These are phyloP conservation scores for Sicyos baderoa DNA, from an alignment of 306 rosid species.

Conservation along the genomic window DNA sequence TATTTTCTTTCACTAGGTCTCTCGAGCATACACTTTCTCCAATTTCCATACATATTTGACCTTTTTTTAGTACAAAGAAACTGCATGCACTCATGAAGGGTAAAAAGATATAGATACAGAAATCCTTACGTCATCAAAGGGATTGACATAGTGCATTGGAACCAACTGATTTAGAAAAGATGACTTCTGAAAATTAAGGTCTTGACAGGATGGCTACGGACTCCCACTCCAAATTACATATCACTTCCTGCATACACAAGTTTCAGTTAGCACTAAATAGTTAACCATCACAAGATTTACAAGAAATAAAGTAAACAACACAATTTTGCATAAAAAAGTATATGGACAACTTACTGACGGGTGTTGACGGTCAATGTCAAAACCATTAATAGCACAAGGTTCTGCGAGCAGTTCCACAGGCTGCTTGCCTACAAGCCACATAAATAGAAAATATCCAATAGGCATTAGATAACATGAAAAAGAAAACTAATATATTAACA, in stretches of 20 bases:
- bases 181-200: constrained; percentile 24
- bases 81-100: not conserved
- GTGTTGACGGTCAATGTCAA: constrained; percentile 71
- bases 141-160: not conserved
- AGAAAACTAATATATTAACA: not conserved
- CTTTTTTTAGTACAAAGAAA: not conserved
- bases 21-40: not conserved
- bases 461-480: not conserved
- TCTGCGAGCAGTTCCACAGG: constrained; percentile 72
- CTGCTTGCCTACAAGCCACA: constrained; percentile 50
- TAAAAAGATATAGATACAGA: not conserved
- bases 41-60: not conserved
- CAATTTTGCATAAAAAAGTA: not conserved
- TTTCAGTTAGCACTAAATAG: not conserved
- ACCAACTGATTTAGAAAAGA: not conserved
- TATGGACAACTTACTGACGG: constrained; percentile 59
- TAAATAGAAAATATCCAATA: not conserved
- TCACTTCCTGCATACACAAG: constrained; percentile 53
- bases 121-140: not conserved
- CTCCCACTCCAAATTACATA: constrained; percentile 91
- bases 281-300: not conserved
- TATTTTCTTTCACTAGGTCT: not conserved
- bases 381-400: constrained; percentile 89
- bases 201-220: constrained; percentile 68
- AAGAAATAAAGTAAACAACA: not conserved